phyloP scores from a whole-genome alignment of 116 monocot genomes.

The Posidonia oceanica region DNA sequence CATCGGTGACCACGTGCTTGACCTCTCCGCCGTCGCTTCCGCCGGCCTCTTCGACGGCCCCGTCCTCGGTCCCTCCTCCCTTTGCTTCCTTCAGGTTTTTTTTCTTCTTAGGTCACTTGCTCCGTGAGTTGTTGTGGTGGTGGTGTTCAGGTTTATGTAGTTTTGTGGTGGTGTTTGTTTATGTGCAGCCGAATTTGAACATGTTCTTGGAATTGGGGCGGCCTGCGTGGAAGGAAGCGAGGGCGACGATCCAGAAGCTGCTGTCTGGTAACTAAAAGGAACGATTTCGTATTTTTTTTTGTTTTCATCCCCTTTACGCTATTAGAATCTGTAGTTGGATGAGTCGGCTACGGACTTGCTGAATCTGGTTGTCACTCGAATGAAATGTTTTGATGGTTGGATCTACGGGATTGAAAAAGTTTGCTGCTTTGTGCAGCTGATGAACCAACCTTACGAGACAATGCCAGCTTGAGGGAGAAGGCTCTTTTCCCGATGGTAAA shows the following conservation, averaged over 20 bases:
- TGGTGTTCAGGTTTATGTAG: not conserved
- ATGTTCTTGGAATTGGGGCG: slow-evolving; percentile 77
- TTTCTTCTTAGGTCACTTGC: not conserved
- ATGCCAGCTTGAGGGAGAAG: slow-evolving; percentile 58
- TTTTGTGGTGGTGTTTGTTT: not conserved
- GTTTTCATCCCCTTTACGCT: not conserved
- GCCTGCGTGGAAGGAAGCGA: slow-evolving; percentile 83
- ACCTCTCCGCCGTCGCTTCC: slow-evolving; percentile 58
- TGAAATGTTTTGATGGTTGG: not conserved
- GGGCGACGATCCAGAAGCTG: slow-evolving; percentile 69
- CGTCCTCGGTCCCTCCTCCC: slow-evolving; percentile 29
- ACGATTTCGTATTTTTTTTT: not conserved
- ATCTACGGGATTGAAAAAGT: not conserved
- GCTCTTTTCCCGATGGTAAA: slow-evolving; percentile 66
- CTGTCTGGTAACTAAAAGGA: slow-evolving; percentile 49
- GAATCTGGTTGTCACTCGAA: not conserved
- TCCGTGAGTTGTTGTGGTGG: not conserved
- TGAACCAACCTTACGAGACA: slow-evolving; percentile 69
- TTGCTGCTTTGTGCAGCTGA: slow-evolving; percentile 45
- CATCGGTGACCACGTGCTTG: slow-evolving; percentile 82
- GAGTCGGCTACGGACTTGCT: not conserved
- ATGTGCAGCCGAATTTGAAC: slow-evolving; percentile 28
- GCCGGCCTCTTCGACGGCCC: slow-evolving; percentile 72
- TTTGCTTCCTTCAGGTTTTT: slow-evolving; percentile 74
- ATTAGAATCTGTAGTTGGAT: not conserved